Base-by-base conservation (phyloP, 2,329 filamentous ascomycete genomes). In the Monosporascus sp. region DNA sequence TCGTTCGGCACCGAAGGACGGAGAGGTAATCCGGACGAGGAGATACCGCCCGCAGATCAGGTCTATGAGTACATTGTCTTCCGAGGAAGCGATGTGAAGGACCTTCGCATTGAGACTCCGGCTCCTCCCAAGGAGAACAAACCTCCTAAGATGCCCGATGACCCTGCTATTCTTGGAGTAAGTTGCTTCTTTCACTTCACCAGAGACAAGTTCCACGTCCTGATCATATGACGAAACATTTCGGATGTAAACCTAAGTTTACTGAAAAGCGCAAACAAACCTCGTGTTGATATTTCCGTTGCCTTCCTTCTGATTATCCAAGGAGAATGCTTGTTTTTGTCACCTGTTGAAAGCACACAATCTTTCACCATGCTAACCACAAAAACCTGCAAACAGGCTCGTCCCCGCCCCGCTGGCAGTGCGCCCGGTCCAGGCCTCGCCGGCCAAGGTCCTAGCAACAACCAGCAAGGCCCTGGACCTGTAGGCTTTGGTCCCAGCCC, bases 11-110 rank as follows among this genome's bases (percentile, higher is more conserved):
- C 94, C 31, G 94, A 99, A 76, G 92, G 91, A 52, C 89, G 94
- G 60, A 87, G 87, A 67, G 83, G 80, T 61, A 85, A 87, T 62
- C 86, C 87, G 18, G 82, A 87, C 18, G 89, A 95, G 59, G 92
- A 96, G 73, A 88, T 96, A 54, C 75, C 88, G 38, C 82, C 90
- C 3, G 93, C 90, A 37, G 87, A 94, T 57, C 89, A 89, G 69
- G 82, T 96, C 66, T 99, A 97, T 77, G 94, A 97, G 70, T 97
- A 97, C 76, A 97, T 99, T 67, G 91, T 99, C 60, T 99, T 99
- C 73, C 88, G 93, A 56, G 94, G 94, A 63, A 97, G 90, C 71
- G 94, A 99, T 77, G 94, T 99, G 68, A 99, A 99, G 75, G 94
- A 99, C 71, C 80, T 99, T 65, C 89, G 90, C 65, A 93, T 99